phyloP scores from a whole-genome alignment of 768 basidiomycete genomes.

The Chiua virens region DNA sequence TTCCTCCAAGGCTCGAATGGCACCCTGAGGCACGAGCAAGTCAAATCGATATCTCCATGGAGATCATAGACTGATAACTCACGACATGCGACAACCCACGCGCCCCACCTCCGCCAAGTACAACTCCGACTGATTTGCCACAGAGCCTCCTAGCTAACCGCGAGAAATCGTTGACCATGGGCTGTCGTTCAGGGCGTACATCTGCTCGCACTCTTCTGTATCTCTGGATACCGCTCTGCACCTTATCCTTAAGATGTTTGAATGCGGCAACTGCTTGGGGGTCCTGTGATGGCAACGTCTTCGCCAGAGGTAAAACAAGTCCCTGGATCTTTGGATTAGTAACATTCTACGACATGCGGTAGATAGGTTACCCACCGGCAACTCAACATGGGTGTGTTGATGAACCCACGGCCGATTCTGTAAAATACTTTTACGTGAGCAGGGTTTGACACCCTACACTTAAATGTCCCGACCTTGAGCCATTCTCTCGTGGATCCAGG shows the following conservation, averaged over 20 bases:
- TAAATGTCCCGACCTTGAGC: conserved; percentile 66
- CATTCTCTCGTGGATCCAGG: conserved; percentile 94
- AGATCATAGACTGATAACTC: conserved; percentile 25
- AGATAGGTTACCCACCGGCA: conserved; percentile 54
- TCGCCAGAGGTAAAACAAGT: conserved; percentile 62
- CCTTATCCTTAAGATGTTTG: conserved; percentile 90
- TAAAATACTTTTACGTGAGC: conserved; percentile 1
- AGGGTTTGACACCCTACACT: neutral
- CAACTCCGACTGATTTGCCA: conserved; percentile 90
- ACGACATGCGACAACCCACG: conserved; percentile 79
- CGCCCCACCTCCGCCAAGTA: conserved; percentile 97
- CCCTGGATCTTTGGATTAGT: conserved; percentile 48
- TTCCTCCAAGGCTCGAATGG: conserved; percentile 89
- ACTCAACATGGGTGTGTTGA: conserved; percentile 93
- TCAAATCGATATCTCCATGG: conserved; percentile 10
- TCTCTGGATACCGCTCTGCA: conserved; percentile 85
- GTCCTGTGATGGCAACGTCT: conserved; percentile 66
- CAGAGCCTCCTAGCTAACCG: conserved; percentile 88
- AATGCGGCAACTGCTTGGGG: conserved; percentile 86
- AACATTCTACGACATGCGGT: neutral
- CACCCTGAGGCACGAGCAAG: conserved; percentile 56
- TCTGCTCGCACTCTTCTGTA: conserved; percentile 70
- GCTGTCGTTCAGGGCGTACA: conserved; percentile 70
- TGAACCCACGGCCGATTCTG: conserved; percentile 96
- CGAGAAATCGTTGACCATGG: conserved; percentile 88